Base-by-base conservation (phyloP, 139 green algal genomes). In the Picochlorum sp. region DNA sequence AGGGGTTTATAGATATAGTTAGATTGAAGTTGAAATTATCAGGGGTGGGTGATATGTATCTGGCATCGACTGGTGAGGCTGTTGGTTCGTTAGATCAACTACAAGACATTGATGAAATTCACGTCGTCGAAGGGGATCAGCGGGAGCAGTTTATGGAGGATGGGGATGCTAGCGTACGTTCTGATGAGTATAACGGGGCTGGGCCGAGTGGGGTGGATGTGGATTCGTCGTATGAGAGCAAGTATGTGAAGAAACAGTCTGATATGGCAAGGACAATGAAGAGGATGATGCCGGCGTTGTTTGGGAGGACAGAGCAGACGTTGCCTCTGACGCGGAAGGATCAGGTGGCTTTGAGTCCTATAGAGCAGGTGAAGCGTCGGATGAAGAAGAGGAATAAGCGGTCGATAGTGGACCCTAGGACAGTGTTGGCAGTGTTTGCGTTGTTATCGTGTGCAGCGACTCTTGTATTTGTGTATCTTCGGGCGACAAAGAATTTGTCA, bases 71-170 rank as follows among this genome's bases (percentile, higher is more conserved):
- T 61, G 84, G 85, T 6, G 82, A 91, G 31, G 73, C 68, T 45
- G 77, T 94, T 10, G 76, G 66, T 2, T 81, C 66, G 30, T 62
- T 91, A 10, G 85, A 89, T 51, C 82, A 92, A 56, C 71, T 94
- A 56, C 86, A 94, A 58, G 87, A 94, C 63, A 94, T 94, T 38
- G 87, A 94, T 50, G 87, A 94, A 71, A 71, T 94, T 18, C 82
- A 85, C 51, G 85, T 94, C 1, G 72, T 83, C 3, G 87, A 94
- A 80, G 85, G 78, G 56, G 21, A 69, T 13, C 18, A 44, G n/a
- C n/a, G 11, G 47, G n/a, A 54, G 47, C 16, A 54, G 11, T 23
- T 54, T 54, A 54, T 41, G 34, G 34, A 41, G 15, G n/a, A 38
- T 20, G 21, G 23, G 15, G 13, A 5, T n/a, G 4, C 10, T 34